Evolutionary conservation across 352 stramenopile species (phyloP).

Genomic region (Aphanomyces astaci): DNA sequence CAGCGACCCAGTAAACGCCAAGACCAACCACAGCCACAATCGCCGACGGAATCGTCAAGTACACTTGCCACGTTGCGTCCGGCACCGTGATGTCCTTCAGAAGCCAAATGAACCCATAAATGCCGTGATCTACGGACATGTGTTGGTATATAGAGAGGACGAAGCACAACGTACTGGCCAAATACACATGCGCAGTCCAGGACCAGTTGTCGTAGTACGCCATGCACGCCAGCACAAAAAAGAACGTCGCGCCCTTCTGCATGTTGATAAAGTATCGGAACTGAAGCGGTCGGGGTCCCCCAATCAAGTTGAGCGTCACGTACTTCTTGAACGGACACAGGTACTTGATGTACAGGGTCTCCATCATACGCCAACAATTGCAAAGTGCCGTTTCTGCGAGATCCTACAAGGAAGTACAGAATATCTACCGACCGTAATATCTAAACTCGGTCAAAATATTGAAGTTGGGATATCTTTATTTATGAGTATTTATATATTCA

Average conservation of each 20-base stretch:
- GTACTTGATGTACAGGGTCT: background rate
- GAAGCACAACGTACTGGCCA: slow-evolving; percentile 3
- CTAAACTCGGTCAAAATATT: no score
- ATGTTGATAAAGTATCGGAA: slow-evolving; percentile 4
- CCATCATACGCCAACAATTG: background rate
- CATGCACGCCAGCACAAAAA: slow-evolving; percentile 1
- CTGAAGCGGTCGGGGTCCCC: background rate
- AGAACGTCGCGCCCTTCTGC: background rate
- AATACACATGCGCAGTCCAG: background rate
- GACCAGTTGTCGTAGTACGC: slow-evolving; percentile 19
- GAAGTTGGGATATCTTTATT: no score
- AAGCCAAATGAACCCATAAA: slow-evolving; percentile 4
- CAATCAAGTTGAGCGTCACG: background rate
- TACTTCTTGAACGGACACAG: background rate
- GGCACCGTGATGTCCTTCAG: slow-evolving; percentile 9
- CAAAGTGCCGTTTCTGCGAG: no score
- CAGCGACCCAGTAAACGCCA: slow-evolving; percentile 9
- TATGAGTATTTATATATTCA: no score
- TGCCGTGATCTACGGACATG: slow-evolving; percentile 1
- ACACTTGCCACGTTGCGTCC: background rate
- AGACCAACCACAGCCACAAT: background rate
- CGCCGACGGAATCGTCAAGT: slow-evolving; percentile 5
- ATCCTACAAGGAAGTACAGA: no score
- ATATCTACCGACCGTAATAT: no score
- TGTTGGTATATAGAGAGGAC: background rate